Percentiles rank a stretch among this genome's conserved stretches.
Conservation (phyloP, 768 basidiomycete species). For the Pleurotus sapidus region DNA sequence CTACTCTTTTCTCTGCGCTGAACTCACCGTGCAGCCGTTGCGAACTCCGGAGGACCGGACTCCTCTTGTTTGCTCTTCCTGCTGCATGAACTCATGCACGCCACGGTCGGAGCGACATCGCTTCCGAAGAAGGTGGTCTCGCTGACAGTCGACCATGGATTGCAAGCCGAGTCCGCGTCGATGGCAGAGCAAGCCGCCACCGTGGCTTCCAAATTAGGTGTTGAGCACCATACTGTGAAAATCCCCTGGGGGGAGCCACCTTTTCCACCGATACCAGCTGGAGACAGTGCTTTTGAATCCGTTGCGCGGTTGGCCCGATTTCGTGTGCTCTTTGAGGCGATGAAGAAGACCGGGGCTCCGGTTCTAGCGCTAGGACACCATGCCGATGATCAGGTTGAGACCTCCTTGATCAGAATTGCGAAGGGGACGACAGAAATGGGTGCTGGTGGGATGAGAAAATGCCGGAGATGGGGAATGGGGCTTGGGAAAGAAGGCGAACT, state of each 20-base stretch:
- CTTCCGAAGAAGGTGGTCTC: constrained; percentile 40
- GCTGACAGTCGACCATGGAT: constrained; percentile 65
- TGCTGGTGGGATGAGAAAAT: constrained; percentile 63
- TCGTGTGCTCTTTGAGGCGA: constrained; percentile 41
- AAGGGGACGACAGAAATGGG: constrained; percentile 55
- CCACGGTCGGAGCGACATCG: constrained; percentile 9
- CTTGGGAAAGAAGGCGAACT: constrained; percentile 24
- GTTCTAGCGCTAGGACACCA: constrained; percentile 73
- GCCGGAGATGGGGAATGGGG: constrained; percentile 83
- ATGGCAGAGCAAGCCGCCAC: constrained; percentile 53
- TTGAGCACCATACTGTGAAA: constrained; percentile 42
- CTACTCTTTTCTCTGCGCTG: neutral
- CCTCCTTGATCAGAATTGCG: constrained; percentile 66
- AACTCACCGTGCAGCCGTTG: constrained; percentile 47
- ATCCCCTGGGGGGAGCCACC: constrained; percentile 58
- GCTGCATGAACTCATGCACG: constrained; percentile 42
- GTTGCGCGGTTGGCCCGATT: constrained; percentile 61
- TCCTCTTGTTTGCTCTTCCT: constrained; percentile 78
- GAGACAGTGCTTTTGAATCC: constrained; percentile 45
- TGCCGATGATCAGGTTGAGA: constrained; percentile 83
- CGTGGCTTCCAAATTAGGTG: constrained; percentile 38
- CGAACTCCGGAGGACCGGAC: constrained; percentile 81
- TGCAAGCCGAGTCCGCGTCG: constrained; percentile 52
- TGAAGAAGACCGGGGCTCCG: constrained; percentile 34
- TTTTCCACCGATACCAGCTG: constrained; percentile 45